A percentile compares a stretch with the other conserved stretches of the same genome.
Evolutionary conservation across 805 yeast genomes (phyloP).

Genomic region (Debaryomyces maramus): DNA sequence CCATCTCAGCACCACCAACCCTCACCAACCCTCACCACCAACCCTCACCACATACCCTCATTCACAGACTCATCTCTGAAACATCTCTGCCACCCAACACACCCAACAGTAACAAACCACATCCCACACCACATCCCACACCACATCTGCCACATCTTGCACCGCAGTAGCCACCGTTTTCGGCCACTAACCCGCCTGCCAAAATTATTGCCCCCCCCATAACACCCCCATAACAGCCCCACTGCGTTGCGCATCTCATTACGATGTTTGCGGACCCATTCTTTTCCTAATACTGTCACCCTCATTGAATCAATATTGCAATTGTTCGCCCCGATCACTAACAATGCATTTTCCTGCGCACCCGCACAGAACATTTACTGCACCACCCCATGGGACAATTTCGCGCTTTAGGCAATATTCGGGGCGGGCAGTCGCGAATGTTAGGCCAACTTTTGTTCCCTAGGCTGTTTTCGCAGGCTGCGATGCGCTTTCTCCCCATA

Average conservation of each 20-base stretch:
- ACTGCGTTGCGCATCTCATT: background rate
- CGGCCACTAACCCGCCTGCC: too few species aligned
- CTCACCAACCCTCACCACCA: too few species aligned
- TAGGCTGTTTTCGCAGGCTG: too few species aligned
- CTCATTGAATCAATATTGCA: background rate
- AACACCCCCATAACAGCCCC: conserved; percentile 8
- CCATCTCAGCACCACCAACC: too few species aligned
- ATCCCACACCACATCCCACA: background rate
- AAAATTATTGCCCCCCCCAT: too few species aligned
- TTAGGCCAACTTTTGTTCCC: too few species aligned
- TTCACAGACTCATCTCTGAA: too few species aligned
- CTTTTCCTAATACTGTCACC: conserved; percentile 1
- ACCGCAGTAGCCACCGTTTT: conserved; percentile 9
- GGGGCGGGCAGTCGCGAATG: background rate
- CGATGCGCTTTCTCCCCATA: too few species aligned
- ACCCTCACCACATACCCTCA: too few species aligned
- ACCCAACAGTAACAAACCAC: background rate
- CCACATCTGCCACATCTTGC: conserved; percentile 1
- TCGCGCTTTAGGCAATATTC: background rate
- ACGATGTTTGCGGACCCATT: background rate
- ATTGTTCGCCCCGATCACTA: background rate
- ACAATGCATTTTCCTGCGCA: too few species aligned
- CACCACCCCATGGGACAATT: background rate
- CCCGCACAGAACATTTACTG: background rate
- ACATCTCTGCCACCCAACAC: too few species aligned